phyloP scores from a whole-genome alignment of 768 basidiomycete genomes.

The Pleurotus pulmonarius region DNA sequence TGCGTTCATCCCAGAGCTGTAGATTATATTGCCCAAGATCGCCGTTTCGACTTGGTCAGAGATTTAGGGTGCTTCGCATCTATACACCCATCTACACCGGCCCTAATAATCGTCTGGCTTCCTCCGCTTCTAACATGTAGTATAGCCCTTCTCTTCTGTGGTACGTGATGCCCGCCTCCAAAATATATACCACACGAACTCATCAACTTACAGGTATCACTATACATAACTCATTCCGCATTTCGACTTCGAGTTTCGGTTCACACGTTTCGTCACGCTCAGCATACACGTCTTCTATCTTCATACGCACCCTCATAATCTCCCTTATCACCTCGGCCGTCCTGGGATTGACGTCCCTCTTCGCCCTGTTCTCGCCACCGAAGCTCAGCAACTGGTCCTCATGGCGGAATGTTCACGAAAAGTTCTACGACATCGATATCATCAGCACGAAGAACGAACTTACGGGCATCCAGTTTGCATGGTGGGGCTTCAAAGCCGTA shows the following conservation, averaged over 20 bases:
- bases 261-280: conserved; percentile 36
- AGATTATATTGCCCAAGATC: conserved; percentile 59
- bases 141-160: conserved; percentile 36
- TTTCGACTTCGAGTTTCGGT: conserved; percentile 21
- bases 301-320: conserved; percentile 53
- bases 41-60: conserved; percentile 58
- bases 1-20: not conserved
- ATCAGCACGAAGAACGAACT: conserved; percentile 21
- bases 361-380: conserved; percentile 27
- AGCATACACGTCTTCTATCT: conserved; percentile 40
- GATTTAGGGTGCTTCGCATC: conserved; percentile 53
- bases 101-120: conserved; percentile 40
- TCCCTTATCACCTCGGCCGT: conserved; percentile 33
- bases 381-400: conserved; percentile 33
- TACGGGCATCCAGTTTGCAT: conserved; percentile 23
- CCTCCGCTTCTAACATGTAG: conserved; percentile 41
- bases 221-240: conserved; percentile 25
- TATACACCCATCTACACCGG: conserved; percentile 38
- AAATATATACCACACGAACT: not conserved
- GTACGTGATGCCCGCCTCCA: conserved; percentile 22
- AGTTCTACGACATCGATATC: conserved; percentile 33
- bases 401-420: conserved; percentile 44
- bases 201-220: conserved; percentile 23
- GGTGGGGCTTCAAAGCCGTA: conserved; percentile 38
- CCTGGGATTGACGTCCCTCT: conserved; percentile 22